These are phyloP conservation scores for Russula brevipes DNA, from an alignment of 768 basidiomycete genomes.

Conservation along the genomic window DNA sequence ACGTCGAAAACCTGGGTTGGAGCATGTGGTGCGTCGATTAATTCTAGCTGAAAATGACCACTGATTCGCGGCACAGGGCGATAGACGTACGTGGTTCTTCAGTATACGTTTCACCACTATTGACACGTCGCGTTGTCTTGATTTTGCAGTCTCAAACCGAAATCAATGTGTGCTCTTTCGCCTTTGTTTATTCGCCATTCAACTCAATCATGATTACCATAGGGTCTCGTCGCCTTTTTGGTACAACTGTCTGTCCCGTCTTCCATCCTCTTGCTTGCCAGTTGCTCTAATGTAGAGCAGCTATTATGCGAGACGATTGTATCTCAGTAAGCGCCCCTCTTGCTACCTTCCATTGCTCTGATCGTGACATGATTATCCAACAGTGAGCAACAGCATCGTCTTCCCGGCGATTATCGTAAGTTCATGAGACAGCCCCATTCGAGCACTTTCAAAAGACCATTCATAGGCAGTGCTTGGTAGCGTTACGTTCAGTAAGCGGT, in stretches of 20 bases:
- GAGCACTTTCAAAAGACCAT: background rate
- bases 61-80: conserved; percentile 14
- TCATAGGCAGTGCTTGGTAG: conserved; percentile 33
- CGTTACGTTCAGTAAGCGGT: conserved; percentile 40
- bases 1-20: conserved; percentile 34
- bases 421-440: background rate
- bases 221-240: background rate
- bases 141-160: background rate
- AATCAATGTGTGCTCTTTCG: background rate
- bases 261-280: background rate
- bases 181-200: background rate
- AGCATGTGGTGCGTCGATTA: conserved; percentile 39
- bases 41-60: background rate
- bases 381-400: conserved; percentile 1
- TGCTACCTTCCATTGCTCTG: background rate
- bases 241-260: background rate
- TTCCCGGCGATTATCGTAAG: background rate
- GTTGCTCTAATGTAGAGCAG: background rate
- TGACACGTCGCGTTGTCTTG: background rate
- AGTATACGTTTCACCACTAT: conserved; percentile 23
- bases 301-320: conserved; percentile 10
- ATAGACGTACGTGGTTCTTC: conserved; percentile 25
- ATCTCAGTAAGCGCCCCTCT: background rate
- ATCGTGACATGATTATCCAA: background rate
- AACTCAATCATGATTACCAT: background rate